Conservation (phyloP, 345 rosid species). For the Dimocarpus longan region DNA sequence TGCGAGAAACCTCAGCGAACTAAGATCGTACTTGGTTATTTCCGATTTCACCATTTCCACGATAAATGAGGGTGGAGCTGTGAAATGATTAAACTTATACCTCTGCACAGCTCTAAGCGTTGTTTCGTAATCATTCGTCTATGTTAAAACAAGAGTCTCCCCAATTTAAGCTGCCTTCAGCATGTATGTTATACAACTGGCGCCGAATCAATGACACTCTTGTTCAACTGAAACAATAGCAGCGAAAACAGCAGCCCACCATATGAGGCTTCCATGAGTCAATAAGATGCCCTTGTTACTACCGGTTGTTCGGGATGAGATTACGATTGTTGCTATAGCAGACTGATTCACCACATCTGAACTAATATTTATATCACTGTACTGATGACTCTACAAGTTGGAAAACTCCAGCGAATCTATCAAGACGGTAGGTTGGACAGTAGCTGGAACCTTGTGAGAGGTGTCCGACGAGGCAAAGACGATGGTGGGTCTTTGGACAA, state of each 20-base stretch:
- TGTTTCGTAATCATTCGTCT: slow-evolving; percentile 49
- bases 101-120: slow-evolving; percentile 55
- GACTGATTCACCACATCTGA: slow-evolving; percentile 49
- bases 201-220: slow-evolving; percentile 43
- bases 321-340: slow-evolving; percentile 70
- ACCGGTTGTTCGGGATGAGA: slow-evolving; percentile 90
- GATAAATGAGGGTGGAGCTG: slow-evolving; percentile 78
- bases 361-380: neutral
- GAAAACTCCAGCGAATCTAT: slow-evolving; percentile 79
- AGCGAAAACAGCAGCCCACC: slow-evolving; percentile 41
- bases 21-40: slow-evolving; percentile 62
- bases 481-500: slow-evolving; percentile 63
- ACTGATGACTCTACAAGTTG: slow-evolving; percentile 36
- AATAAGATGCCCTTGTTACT: slow-evolving; percentile 68
- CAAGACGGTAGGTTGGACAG: slow-evolving; percentile 50
- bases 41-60: slow-evolving; percentile 51
- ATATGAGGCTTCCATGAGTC: slow-evolving; percentile 72
- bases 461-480: slow-evolving; percentile 72
- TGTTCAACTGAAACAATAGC: slow-evolving; percentile 22
- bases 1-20: slow-evolving; percentile 59
- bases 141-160: slow-evolving; percentile 41
- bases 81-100: slow-evolving; percentile 58
- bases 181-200: slow-evolving; percentile 46
- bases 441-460: slow-evolving; percentile 42
- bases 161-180: slow-evolving; percentile 47